Evolutionary conservation across 257 asterid species (phyloP), one percentile per base, ranked within the genome.

Genomic region (Ilex asprella): DNA sequence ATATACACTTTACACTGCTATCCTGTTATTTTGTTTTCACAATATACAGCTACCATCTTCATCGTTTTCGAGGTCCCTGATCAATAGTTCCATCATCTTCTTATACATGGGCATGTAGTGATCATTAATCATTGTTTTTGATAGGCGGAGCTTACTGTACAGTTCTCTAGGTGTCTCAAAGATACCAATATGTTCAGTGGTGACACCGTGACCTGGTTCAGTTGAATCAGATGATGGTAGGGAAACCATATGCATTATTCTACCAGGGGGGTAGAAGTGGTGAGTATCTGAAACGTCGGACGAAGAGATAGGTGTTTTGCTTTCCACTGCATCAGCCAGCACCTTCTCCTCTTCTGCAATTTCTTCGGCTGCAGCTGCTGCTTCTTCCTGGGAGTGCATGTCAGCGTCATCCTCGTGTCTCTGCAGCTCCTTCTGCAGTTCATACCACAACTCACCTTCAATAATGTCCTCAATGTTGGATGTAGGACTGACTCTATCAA

Each of bases 51-150:
- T 53, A 53, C 57, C 10, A 67, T 77, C 96, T 63, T 75, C 81
- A 78, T 76, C 87, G 41, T 82, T 81, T 67, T 91, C 91, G 39
- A 87, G 81, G 39, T 85, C 89, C 71, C 62, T 75, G 76, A 91
- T 91, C 84, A 87, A 75, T 6, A 79, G 73, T 74, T 91, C 96
- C 89, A 91, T 91, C 86, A 82, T 81, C 77, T 85, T 87, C 86
- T 82, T 91, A 71, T 85, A 91, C 91, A 91, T 86, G 0, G 96
- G 97, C 96, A 91, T 91, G 56, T 83, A 91, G 84, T 91, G 97
- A 69, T 91, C 96, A 55, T 84, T 87, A 47, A 89, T 84, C 96
- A 89, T 89, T 31, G 91, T 89, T 82, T 69, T 80, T 3, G 97
- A 91, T 61, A 91, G 53, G 27, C 96, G 69, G 15, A 91, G 89